Conservation (phyloP, 805 yeast genomes). For the Candida railenensis region DNA sequence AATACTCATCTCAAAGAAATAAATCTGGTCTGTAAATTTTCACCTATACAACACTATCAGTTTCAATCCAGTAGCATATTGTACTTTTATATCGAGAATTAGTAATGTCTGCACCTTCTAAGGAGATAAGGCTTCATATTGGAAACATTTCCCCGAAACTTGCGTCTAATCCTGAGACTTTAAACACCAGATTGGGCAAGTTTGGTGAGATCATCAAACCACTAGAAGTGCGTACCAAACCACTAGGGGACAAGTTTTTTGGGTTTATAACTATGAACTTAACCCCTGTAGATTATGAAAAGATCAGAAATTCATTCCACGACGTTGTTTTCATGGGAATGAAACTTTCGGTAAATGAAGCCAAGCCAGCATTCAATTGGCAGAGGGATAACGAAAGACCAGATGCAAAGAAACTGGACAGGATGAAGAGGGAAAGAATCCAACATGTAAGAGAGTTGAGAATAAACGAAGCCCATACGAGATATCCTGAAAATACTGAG, state of each 20-base stretch:
- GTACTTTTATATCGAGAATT: background rate
- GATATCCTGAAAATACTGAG: slow-evolving; percentile 18
- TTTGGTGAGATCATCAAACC: slow-evolving; percentile 56
- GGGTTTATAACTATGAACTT: slow-evolving; percentile 67
- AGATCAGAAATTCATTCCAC: slow-evolving; percentile 57
- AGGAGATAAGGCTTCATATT: slow-evolving; percentile 49
- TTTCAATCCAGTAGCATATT: background rate
- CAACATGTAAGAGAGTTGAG: slow-evolving; percentile 34
- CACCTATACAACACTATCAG: too few species aligned
- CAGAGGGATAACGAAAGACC: slow-evolving; percentile 43
- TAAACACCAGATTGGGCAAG: slow-evolving; percentile 56
- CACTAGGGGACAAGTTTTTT: slow-evolving; percentile 52
- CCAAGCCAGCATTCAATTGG: slow-evolving; percentile 58
- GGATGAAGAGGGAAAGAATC: slow-evolving; percentile 29
- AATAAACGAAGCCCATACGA: slow-evolving; percentile 41
- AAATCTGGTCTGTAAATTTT: too few species aligned
- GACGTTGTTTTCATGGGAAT: slow-evolving; percentile 78
- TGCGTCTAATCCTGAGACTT: slow-evolving; percentile 41
- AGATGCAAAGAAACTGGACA: slow-evolving; percentile 25
- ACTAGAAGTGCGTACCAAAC: slow-evolving; percentile 56
- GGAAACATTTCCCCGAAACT: slow-evolving; percentile 64
- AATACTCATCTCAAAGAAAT: slow-evolving; percentile 9
- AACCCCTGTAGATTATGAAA: slow-evolving; percentile 42
- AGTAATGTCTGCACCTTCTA: background rate
- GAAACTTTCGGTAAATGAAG: slow-evolving; percentile 57